Evolutionary conservation across 164 flowering plant species (phyloP).

Genomic region (Tetrastigma voinierianum): DNA sequence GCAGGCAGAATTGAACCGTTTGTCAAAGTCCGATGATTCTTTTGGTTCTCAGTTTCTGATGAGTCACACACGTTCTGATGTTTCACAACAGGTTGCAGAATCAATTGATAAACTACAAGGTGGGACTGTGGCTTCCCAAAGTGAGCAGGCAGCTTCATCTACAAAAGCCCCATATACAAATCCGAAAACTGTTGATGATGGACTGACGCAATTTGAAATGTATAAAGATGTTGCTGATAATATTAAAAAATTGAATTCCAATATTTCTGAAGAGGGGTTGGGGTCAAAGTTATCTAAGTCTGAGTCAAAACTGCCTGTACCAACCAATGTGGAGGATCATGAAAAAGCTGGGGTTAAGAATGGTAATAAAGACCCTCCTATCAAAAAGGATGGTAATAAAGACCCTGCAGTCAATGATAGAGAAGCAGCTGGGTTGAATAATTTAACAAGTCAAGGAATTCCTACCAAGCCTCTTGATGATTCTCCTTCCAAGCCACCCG

Average conservation of each 20-base stretch:
- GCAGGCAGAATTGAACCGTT: constrained; percentile 59
- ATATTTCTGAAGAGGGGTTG: constrained; percentile 11
- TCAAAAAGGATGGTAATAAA: constrained; percentile 12
- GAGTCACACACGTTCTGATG: constrained; percentile 36
- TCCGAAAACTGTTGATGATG: constrained; percentile 38
- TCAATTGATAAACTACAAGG: constrained; percentile 35
- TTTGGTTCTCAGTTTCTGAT: constrained; percentile 52
- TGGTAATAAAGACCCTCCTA: constrained; percentile 12
- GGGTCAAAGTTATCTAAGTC: constrained; percentile 25
- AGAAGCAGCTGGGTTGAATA: constrained; percentile 18
- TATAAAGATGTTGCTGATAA: constrained; percentile 33
- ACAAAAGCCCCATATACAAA: constrained; percentile 23
- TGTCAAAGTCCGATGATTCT: constrained; percentile 83
- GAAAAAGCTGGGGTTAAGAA: constrained; percentile 14
- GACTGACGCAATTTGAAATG: constrained; percentile 32
- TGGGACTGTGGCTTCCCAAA: constrained; percentile 15
- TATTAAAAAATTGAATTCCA: constrained; percentile 19
- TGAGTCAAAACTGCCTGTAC: constrained; percentile 14
- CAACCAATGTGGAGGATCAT: constrained; percentile 12
- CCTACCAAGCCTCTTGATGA: constrained; percentile 25
- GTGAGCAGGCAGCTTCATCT: constrained; percentile 24
- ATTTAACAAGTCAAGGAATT: constrained; percentile 21
- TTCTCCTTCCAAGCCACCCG: constrained; percentile 25
- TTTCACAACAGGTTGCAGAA: constrained; percentile 37
- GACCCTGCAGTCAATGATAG: constrained; percentile 13